A percentile compares a stretch with the other conserved stretches of the same genome.
Conservation (phyloP, 1,284 basidiomycete species). For the Ceratobasidium sp. region DNA sequence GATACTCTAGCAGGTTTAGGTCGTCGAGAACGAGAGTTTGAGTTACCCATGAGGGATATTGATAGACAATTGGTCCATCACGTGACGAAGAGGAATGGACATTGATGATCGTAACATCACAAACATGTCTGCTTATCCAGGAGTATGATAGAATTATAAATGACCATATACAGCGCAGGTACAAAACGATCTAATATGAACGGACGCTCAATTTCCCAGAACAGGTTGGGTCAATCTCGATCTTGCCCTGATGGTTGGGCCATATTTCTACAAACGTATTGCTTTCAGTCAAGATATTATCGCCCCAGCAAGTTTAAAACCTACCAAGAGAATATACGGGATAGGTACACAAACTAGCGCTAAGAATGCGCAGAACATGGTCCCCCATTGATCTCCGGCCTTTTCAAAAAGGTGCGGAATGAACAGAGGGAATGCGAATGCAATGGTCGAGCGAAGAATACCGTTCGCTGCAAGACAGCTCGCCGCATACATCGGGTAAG, state of each 20-base stretch:
- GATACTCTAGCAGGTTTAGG: not conserved
- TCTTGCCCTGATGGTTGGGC: constrained; percentile 68
- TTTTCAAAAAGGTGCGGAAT: constrained; percentile 68
- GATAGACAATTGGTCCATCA: not conserved
- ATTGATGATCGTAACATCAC: no score
- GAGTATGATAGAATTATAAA: no score
- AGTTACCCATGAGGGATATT: not conserved
- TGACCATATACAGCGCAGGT: no score
- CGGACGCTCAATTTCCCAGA: not conserved
- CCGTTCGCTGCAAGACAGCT: constrained; percentile 78
- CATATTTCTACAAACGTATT: constrained; percentile 64
- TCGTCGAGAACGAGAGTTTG: not conserved
- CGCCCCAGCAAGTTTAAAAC: constrained; percentile 19
- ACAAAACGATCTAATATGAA: no score
- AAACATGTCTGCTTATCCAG: no score
- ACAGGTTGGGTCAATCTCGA: constrained; percentile 56
- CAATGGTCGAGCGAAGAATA: constrained; percentile 73
- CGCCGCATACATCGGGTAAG: constrained; percentile 73
- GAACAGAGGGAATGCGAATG: constrained; percentile 74
- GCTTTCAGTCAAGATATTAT: not conserved
- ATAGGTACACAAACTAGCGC: constrained; percentile 69
- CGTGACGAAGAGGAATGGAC: no score
- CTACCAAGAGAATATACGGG: constrained; percentile 63
- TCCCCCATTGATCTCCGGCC: constrained; percentile 76
- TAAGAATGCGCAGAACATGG: constrained; percentile 72